These are phyloP conservation scores for Acaromyces ingoldii DNA, from an alignment of 1,284 basidiomycete species.

Conservation along the genomic window DNA sequence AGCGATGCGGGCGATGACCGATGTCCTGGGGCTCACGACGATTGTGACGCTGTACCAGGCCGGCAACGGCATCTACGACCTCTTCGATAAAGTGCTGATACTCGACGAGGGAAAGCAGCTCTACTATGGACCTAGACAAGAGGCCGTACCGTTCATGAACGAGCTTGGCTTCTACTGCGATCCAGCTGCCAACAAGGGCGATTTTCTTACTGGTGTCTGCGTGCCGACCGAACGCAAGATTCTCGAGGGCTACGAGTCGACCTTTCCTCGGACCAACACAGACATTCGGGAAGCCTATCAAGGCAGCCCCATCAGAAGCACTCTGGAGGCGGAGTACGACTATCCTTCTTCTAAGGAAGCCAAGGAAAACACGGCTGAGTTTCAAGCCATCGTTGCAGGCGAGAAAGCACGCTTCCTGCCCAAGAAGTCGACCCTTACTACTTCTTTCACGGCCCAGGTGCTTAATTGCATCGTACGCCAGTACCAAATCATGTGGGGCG, in stretches of 20 bases:
- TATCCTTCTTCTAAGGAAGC: not conserved
- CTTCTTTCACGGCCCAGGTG: not conserved
- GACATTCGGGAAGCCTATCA: not conserved
- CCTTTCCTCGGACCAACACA: not conserved
- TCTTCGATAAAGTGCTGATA: constrained; percentile 58
- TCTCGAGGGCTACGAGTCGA: not conserved
- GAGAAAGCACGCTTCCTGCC: not conserved
- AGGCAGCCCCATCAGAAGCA: not conserved
- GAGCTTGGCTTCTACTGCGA: constrained; percentile 39
- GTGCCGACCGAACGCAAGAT: constrained; percentile 1
- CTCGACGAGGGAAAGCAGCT: constrained; percentile 45
- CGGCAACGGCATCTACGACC: constrained; percentile 53
- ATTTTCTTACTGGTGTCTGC: not conserved
- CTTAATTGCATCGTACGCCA: constrained; percentile 6
- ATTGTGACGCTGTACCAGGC: constrained; percentile 75
- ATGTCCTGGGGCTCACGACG: constrained; percentile 71
- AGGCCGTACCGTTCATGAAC: constrained; percentile 38
- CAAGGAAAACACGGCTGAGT: constrained; percentile 11
- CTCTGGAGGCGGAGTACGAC: not conserved
- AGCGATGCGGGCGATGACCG: constrained; percentile 69
- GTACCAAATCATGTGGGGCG: constrained; percentile 63
- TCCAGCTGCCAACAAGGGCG: not conserved
- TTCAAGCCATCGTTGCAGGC: not conserved
- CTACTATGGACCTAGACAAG: constrained; percentile 41
- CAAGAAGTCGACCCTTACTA: not conserved